Base-by-base conservation (phyloP, 805 yeast species). In the Teunomyces kruisii region DNA sequence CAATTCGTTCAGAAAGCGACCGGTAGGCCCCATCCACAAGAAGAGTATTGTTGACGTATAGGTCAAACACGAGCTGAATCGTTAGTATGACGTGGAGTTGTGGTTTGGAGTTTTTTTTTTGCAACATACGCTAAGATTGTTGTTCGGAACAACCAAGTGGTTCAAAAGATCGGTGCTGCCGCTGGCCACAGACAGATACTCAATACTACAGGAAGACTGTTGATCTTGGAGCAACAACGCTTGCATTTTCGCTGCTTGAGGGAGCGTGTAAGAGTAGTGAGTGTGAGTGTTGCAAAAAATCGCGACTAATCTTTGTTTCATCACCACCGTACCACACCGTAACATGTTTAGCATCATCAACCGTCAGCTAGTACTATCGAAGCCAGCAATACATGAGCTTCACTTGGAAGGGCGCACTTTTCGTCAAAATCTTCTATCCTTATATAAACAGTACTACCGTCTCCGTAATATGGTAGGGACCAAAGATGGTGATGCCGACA, bases 401-500 rank as follows among this genome's bases (percentile, higher is more conserved):
- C 7, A 14, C 12, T n/a, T 35, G 12, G 38, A 35, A 12, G 17
- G 12, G n/a, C 19, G 27, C 9, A 12, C 26, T n/a, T 39, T 39
- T 26, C 17, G 27, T 29, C 26, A 44, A 13, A 50, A 53, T 43
- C 46, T 54, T n/a, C 44, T 57, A 6, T 32, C 52, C 6, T 45
- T 58, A 2, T 72, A 72, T 48, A 69, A 63, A 47, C 59, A 54
- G 38, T 62, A 71, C 35, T 70, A 51, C 49, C 54, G 57, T 27
- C 54, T 71, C 15, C 58, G 76, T 13, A 49, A 59, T 26, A 37
- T 64, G 33, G 48, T 63, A 4, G 57, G 55, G 7, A 10, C 32
- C 7, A 15, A 22, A 24, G 46, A 45, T 6, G 54, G 31, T 9
- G 35, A 15, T 32, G 35, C 24, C 14, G 38, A 35, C 12, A 14